Conservation (phyloP, 805 yeast species). For the Isabelozyma heimii region DNA sequence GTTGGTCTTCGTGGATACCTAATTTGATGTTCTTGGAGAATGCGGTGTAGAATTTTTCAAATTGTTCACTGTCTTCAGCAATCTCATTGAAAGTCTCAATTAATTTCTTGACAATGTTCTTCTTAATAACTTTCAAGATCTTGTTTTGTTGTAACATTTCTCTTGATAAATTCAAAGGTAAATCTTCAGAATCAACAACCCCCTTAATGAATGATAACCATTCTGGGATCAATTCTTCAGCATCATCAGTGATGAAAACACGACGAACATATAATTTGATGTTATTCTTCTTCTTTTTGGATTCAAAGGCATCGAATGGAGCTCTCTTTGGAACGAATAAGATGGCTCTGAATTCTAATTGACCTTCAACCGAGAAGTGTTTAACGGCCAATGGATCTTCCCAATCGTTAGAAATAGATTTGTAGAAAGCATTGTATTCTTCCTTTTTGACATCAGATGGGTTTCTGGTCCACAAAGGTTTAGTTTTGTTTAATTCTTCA, state of each 20-base stretch:
- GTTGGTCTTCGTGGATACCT: slow-evolving; percentile 98
- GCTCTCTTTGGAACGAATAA: slow-evolving; percentile 98
- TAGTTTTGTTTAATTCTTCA: slow-evolving; percentile 98
- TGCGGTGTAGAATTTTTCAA: slow-evolving; percentile 96
- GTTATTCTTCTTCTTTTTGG: slow-evolving; percentile 98
- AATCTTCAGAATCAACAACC: slow-evolving; percentile 99
- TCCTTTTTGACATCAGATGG: slow-evolving; percentile 97
- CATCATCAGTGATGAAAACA: slow-evolving; percentile 99
- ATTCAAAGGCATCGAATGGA: slow-evolving; percentile 96
- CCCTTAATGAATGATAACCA: slow-evolving; percentile 98
- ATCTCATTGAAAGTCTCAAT: slow-evolving; percentile 99
- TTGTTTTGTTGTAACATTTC: slow-evolving; percentile 99
- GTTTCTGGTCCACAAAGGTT: slow-evolving; percentile 99
- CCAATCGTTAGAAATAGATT: slow-evolving; percentile 99
- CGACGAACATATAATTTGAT: slow-evolving; percentile 98
- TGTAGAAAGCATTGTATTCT: slow-evolving; percentile 98
- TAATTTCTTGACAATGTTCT: slow-evolving; percentile 97
- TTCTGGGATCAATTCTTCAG: slow-evolving; percentile 98
- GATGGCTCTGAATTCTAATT: slow-evolving; percentile 97
- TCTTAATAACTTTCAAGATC: slow-evolving; percentile 98
- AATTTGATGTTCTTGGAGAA: slow-evolving; percentile 97
- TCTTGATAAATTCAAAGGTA: slow-evolving; percentile 99
- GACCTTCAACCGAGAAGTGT: slow-evolving; percentile 99
- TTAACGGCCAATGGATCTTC: slow-evolving; percentile 99
- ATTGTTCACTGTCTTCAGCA: slow-evolving; percentile 98